Percentiles rank a stretch among this genome's conserved stretches.
Conservation (phyloP, 371 early-diverging fungal species). For the Mucor mucedo region DNA sequence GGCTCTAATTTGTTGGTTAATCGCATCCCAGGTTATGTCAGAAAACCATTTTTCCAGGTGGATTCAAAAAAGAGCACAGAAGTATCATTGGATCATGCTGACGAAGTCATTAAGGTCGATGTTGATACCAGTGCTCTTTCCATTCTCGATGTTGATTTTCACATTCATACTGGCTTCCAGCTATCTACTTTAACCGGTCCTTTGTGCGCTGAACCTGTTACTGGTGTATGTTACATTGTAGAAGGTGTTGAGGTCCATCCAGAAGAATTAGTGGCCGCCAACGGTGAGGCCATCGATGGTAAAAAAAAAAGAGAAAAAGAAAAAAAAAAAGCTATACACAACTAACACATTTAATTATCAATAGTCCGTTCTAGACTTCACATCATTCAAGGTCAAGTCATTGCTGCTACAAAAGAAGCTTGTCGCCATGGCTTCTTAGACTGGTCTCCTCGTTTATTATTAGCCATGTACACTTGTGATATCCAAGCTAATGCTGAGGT, state of each 20-base stretch:
- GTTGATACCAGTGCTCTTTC: slow-evolving; percentile 34
- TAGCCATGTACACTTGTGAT: slow-evolving; percentile 96
- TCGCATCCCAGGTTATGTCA: slow-evolving; percentile 59
- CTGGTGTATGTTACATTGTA: slow-evolving; percentile 87
- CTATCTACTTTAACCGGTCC: slow-evolving; percentile 91
- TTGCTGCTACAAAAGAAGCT: slow-evolving; percentile 86
- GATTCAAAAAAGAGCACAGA: slow-evolving; percentile 25
- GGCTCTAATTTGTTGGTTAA: slow-evolving; percentile 93
- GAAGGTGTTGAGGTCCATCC: slow-evolving; percentile 69
- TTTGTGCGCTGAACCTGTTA: slow-evolving; percentile 92
- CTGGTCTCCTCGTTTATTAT: slow-evolving; percentile 92
- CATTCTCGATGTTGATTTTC: slow-evolving; percentile 74
- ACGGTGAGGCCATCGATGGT: slow-evolving; percentile 38
- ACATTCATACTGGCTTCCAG: slow-evolving; percentile 93
- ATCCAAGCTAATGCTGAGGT: slow-evolving; percentile 95
- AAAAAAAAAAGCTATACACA: too few relatives aligned
- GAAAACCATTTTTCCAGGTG: slow-evolving; percentile 50
- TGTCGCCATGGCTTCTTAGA: slow-evolving; percentile 84
- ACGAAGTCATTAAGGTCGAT: slow-evolving; percentile 43
- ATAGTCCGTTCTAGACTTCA: slow-evolving; percentile 59
- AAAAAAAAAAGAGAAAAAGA: slow-evolving; percentile 2
- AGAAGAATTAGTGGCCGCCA: slow-evolving; percentile 25
- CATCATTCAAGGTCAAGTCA: slow-evolving; percentile 83
- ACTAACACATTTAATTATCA: background rate
- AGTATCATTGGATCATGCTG: slow-evolving; percentile 33